These are phyloP conservation scores for Marchantia polymorpha DNA, from an alignment of 225 moss, liverwort and hornwort species.

Conservation along the genomic window DNA sequence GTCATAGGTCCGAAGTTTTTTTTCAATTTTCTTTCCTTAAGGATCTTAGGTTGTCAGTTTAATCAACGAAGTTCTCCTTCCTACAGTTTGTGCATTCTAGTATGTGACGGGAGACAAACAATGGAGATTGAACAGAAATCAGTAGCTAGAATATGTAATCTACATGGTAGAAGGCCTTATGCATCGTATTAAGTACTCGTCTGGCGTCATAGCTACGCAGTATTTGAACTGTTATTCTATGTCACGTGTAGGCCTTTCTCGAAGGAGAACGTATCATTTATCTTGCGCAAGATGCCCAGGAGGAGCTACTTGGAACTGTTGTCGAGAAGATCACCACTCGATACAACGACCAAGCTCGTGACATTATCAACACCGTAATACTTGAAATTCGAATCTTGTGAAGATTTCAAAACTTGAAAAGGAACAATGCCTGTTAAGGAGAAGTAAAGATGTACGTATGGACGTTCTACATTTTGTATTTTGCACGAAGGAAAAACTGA, in stretches of 20 bases:
- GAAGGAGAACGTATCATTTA: slow-evolving; percentile 66
- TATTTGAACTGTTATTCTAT: not conserved
- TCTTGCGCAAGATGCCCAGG: slow-evolving; percentile 47
- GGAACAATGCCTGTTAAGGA: too few species aligned
- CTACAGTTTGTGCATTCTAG: too few species aligned
- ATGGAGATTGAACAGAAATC: not conserved
- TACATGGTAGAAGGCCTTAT: not conserved
- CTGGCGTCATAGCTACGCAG: not conserved
- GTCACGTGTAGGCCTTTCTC: slow-evolving; percentile 53
- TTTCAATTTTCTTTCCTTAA: not conserved
- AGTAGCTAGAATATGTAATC: not conserved
- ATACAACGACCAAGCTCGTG: slow-evolving; percentile 77
- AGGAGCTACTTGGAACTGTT: slow-evolving; percentile 58
- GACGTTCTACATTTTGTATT: too few species aligned
- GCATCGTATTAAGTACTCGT: not conserved
- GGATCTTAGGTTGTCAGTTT: too few species aligned
- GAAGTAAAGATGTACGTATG: not conserved
- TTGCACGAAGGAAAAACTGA: too few species aligned
- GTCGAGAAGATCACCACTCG: slow-evolving; percentile 70
- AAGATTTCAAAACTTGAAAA: not conserved
- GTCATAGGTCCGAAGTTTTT: not conserved
- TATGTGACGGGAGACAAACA: too few species aligned
- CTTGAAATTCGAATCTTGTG: not conserved
- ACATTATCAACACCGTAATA: slow-evolving; percentile 66
- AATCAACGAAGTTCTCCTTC: too few species aligned